Evolutionary conservation across 768 basidiomycete species (phyloP).

Genomic region (Tulasnella sp.): DNA sequence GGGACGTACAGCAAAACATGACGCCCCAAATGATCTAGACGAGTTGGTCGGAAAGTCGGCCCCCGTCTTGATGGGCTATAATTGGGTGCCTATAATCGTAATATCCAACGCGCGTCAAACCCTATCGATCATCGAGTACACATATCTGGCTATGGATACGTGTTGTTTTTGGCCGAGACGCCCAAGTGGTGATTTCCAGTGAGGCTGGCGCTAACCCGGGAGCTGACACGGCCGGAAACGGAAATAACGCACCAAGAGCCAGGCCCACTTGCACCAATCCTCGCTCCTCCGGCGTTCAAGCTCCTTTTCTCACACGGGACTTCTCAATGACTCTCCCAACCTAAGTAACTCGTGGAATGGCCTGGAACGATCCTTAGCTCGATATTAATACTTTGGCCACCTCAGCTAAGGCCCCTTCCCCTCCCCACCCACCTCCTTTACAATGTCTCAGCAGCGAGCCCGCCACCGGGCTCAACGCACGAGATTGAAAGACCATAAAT

Average conservation of each 20-base stretch:
- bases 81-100: too few species aligned
- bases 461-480: background rate
- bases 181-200: too few species aligned
- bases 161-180: too few species aligned
- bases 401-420: background rate
- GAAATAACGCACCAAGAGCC: too few species aligned
- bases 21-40: conserved; percentile 11
- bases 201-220: too few species aligned
- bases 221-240: too few species aligned
- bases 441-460: background rate
- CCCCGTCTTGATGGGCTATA: too few species aligned
- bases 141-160: too few species aligned
- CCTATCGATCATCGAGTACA: too few species aligned
- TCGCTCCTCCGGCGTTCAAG: too few species aligned
- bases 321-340: background rate
- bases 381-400: background rate
- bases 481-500: background rate
- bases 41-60: conserved; percentile 4
- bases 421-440: background rate
- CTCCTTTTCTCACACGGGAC: background rate
- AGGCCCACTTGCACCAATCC: too few species aligned
- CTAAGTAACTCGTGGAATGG: background rate
- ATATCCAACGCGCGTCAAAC: too few species aligned
- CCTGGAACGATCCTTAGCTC: background rate
- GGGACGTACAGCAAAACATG: background rate